Evolutionary conservation across 2,329 filamentous ascomycete species (phyloP).

Genomic region (Seiridium unicorne): DNA sequence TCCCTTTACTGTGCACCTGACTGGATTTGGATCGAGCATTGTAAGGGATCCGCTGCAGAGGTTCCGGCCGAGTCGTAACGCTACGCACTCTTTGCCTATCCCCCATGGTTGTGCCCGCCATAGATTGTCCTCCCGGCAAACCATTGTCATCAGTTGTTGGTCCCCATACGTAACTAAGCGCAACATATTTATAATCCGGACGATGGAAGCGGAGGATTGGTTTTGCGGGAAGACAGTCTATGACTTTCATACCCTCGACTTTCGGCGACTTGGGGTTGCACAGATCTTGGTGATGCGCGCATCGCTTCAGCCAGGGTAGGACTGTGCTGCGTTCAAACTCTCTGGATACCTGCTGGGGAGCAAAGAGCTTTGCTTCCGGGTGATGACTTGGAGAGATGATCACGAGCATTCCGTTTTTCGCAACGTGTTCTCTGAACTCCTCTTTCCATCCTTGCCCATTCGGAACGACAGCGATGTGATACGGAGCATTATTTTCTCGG

Average conservation of each 20-base stretch:
- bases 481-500: not conserved
- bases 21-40: too few species aligned
- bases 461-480: not conserved
- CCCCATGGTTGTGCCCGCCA: too few species aligned
- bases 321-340: not conserved
- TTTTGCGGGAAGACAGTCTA: not conserved
- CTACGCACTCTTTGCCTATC: too few species aligned
- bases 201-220: not conserved
- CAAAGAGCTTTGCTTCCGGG: not conserved
- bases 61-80: too few species aligned
- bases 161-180: not conserved
- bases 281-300: not conserved
- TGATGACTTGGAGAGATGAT: not conserved
- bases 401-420: not conserved
- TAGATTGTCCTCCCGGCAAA: not conserved
- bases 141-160: not conserved
- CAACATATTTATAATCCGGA: not conserved
- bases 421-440: not conserved
- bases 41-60: too few species aligned
- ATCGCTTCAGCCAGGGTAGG: not conserved
- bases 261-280: not conserved
- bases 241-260: not conserved
- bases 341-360: not conserved
- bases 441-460: not conserved
- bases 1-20: too few species aligned